Evolutionary conservation across 768 basidiomycete species (phyloP).

Genomic region (Kwoniella sp.): DNA sequence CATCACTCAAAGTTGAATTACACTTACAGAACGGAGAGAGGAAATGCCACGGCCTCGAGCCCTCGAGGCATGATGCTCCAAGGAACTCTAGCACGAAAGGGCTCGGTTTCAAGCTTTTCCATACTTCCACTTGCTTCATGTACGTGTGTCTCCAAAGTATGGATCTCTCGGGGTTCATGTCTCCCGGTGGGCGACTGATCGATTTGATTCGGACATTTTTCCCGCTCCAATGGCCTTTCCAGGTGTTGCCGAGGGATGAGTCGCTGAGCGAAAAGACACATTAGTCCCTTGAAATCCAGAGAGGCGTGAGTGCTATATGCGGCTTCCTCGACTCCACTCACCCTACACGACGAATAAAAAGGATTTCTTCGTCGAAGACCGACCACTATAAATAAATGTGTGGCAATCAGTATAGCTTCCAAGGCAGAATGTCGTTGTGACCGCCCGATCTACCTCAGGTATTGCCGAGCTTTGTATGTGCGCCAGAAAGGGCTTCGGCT

Average conservation of each 20-base stretch:
- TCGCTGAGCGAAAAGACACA: neutral
- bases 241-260: neutral
- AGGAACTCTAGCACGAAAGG: neutral
- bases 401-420: neutral
- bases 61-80: neutral
- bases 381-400: neutral
- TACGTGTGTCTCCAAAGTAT: neutral
- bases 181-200: neutral
- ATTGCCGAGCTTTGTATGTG: neutral
- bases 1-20: too few species aligned
- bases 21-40: conserved; percentile 1
- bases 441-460: neutral
- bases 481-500: neutral
- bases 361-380: neutral
- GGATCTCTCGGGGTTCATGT: too few species aligned
- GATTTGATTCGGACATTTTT: conserved; percentile 3
- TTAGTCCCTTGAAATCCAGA: too few species aligned
- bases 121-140: neutral
- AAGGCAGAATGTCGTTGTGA: neutral
- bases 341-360: neutral
- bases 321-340: too few species aligned
- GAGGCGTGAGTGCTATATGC: too few species aligned
- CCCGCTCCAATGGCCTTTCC: neutral
- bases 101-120: neutral
- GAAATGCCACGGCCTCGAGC: neutral